Evolutionary conservation across 768 basidiomycete genomes (phyloP).

Genomic region (Amyloporia xantha): DNA sequence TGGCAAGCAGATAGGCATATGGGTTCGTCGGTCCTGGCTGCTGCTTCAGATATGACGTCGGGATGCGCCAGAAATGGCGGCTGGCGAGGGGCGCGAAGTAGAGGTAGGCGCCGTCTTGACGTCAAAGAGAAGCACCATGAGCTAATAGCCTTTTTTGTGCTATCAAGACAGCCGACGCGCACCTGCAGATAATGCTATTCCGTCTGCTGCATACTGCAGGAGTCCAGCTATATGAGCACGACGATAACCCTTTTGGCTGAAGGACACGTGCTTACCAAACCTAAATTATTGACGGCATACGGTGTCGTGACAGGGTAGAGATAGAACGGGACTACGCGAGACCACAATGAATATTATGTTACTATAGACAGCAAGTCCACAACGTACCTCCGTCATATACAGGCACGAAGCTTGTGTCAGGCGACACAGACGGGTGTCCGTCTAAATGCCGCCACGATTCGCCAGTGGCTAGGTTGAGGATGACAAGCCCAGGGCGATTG

Average conservation of each 20-base stretch:
- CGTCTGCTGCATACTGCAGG: slow-evolving; percentile 14
- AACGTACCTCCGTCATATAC: slow-evolving; percentile 11
- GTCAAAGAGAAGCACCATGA: neutral
- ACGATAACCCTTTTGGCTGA: no score
- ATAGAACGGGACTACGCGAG: slow-evolving; percentile 11
- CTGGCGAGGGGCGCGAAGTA: slow-evolving; percentile 11
- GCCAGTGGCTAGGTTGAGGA: slow-evolving; percentile 13
- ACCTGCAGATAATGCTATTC: slow-evolving; percentile 14
- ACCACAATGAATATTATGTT: no score
- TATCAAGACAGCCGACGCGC: neutral
- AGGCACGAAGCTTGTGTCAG: slow-evolving; percentile 5
- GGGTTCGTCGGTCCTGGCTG: slow-evolving; percentile 9
- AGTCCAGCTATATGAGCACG: neutral
- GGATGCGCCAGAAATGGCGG: slow-evolving; percentile 14
- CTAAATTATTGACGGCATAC: slow-evolving; percentile 9
- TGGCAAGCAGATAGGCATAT: slow-evolving; percentile 8
- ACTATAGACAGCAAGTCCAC: no score
- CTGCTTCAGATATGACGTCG: slow-evolving; percentile 11
- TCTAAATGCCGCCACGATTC: slow-evolving; percentile 16
- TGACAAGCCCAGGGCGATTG: slow-evolving; percentile 15
- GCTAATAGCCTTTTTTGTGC: neutral
- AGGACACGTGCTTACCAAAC: slow-evolving; percentile 1
- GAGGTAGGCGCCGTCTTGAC: slow-evolving; percentile 11
- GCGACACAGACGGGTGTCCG: slow-evolving; percentile 7
- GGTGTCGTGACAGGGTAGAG: slow-evolving; percentile 8